Base-by-base conservation (phyloP, 805 yeast genomes). In the Pichia cabralensis region DNA sequence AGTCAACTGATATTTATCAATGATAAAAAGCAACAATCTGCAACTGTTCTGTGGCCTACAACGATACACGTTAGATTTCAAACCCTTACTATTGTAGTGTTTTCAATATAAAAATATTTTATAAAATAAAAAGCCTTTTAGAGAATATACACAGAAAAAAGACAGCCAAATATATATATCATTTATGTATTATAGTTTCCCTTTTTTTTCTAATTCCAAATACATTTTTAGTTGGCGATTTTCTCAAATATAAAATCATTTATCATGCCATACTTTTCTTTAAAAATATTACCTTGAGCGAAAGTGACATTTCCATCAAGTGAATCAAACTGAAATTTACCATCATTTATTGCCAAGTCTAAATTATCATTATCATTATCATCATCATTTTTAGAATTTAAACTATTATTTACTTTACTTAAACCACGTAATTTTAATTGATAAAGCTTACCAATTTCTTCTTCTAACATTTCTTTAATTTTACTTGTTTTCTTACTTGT, bases 241-340 rank as follows among this genome's bases (percentile, higher is more conserved):
- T 71, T 67, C 52, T 79, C 88, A 43, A 75, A 79, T 22, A 88
- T 64, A 95, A 95, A 88, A 43, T 76, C 67, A 43, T 69, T 72
- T 85, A 95, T 81, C 14, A 60, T 59, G 5, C 60, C 68, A 24
- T 70, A 58, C 22, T 77, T 69, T 12, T 42, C 43, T 44, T 74
- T 73, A 49, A 64, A 58, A 3, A 81, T 80, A 43, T 88, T 80
- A 2, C 96, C 96, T 8, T 73, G 75, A 1, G 73, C 45, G 30
- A 83, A 72, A 39, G 74, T 82, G 50, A 84, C 69, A 45, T 74
- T 72, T 2, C 86, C 85, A 47, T 83, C 94, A 31, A 86, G 58
- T 33, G 68, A 64, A 21, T 70, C 79, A 52, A 86, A 88, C 28
- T 58, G 57, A 58, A 86, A 86, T 38, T 46, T 52, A 29, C 53